Conservation (phyloP, 2,329 filamentous ascomycete genomes). For the Xylogone sp. region DNA sequence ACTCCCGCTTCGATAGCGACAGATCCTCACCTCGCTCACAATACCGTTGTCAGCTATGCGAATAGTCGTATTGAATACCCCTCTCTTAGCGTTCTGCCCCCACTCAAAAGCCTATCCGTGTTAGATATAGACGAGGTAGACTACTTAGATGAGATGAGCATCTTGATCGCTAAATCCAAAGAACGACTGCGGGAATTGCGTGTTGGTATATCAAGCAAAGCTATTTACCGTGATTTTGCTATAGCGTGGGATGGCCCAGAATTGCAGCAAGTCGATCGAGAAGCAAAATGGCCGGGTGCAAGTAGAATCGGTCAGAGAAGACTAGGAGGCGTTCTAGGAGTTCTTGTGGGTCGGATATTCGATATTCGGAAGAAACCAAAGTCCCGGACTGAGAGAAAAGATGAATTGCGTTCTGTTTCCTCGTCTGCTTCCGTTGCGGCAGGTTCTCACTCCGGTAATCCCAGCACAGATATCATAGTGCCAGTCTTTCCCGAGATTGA, state of each 20-base stretch:
- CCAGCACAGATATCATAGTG: not conserved
- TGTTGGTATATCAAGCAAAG: slow-evolving; percentile 62
- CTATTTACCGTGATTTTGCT: slow-evolving; percentile 46
- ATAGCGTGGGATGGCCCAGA: slow-evolving; percentile 59
- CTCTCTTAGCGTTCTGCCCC: slow-evolving; percentile 73
- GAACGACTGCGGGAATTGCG: slow-evolving; percentile 65
- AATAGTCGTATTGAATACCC: slow-evolving; percentile 68
- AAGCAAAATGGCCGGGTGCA: slow-evolving; percentile 50
- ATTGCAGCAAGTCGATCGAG: slow-evolving; percentile 61
- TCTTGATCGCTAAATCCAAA: slow-evolving; percentile 69
- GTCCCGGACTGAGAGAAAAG: slow-evolving; percentile 19
- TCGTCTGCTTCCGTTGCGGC: slow-evolving; percentile 11
- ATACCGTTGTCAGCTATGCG: slow-evolving; percentile 38
- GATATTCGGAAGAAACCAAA: slow-evolving; percentile 44
- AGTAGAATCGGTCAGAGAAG: slow-evolving; percentile 58
- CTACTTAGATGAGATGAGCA: slow-evolving; percentile 78
- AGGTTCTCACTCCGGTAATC: slow-evolving; percentile 1
- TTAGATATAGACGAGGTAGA: slow-evolving; percentile 79
- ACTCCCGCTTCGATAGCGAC: slow-evolving; percentile 20
- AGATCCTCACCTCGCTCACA: slow-evolving; percentile 24
- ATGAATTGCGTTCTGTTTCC: slow-evolving; percentile 8
- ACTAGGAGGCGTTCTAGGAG: slow-evolving; percentile 64
- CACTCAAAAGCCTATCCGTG: slow-evolving; percentile 70
- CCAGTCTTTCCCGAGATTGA: not conserved
- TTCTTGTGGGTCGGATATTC: slow-evolving; percentile 64